Evolutionary conservation across 73 alveolate species (phyloP).

Genomic region (Durusdinium trenchii): DNA sequence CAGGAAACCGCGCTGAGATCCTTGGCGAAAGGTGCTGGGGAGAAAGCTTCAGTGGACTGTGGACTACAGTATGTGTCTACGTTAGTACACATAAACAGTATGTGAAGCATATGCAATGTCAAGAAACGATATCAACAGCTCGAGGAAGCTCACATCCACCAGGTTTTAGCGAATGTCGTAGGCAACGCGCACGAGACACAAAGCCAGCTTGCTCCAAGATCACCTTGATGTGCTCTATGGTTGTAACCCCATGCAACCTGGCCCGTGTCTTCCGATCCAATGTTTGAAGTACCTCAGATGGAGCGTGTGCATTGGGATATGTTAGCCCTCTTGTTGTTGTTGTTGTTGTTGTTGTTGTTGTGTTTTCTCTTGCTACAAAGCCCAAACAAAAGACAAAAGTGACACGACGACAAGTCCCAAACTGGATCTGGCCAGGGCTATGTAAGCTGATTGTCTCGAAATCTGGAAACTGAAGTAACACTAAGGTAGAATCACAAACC

Average conservation of each 20-base stretch:
- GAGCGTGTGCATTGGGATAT: neutral
- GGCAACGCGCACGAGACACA: neutral
- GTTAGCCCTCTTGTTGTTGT: too few species aligned
- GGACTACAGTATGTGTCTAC: neutral
- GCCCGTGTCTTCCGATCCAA: neutral
- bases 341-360: neutral
- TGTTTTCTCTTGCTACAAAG: neutral
- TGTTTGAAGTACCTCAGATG: neutral
- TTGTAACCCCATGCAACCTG: neutral
- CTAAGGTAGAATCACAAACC: too few species aligned
- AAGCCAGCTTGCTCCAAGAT: neutral
- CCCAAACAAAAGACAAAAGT: neutral
- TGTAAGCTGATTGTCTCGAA: too few species aligned
- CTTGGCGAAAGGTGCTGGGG: neutral
- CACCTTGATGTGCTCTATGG: neutral
- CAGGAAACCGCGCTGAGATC: neutral
- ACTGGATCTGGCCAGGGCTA: too few species aligned
- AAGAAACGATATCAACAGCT: neutral
- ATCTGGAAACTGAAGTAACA: too few species aligned
- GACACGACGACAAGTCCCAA: too few species aligned
- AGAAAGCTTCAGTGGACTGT: neutral
- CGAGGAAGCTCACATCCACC: neutral
- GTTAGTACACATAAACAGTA: neutral
- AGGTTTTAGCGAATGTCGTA: neutral
- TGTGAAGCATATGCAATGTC: neutral